Evolutionary conservation across 345 rosid genomes (phyloP), one percentile per base, ranked within the genome.

Genomic region (Excoecaria cochinchinensis): DNA sequence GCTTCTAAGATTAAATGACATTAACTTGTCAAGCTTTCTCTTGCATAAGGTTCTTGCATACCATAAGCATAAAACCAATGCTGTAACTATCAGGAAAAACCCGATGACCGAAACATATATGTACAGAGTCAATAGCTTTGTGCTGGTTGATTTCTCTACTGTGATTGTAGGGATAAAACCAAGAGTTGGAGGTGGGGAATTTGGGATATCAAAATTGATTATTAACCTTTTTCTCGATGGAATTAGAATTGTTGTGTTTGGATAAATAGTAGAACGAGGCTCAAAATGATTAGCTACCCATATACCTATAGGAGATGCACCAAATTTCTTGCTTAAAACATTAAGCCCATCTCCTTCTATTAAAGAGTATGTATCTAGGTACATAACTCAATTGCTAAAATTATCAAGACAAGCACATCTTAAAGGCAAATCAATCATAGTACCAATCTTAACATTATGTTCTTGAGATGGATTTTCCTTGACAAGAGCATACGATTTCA

Each of bases 401-500:
- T 74, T 75, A 47, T 79, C 75, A n/a, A 87, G 90, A 75, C 94
- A 88, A 4, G 90, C 90, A 77, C 94, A 90, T 79, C 52, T 87
- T 71, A 90, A 50, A 21, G 89, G 90, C 51, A 85, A 76, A 52
- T 53, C 67, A 71, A 90, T 81, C 67, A 71, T 9, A 21, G 82
- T 59, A 24, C 87, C 84, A 6, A 36, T 81, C 40, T 58, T 14
- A 8, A 74, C 51, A 64, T 47, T 5, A 53, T 22, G 74, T 24
- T 53, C 77, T 47, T 38, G 58, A 70, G 70, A 38, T 10, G 74
- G 76, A 58, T 89, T 89, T 48, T 70, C 85, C 38, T 75, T 42
- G 12, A 56, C 11, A 38, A 88, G 73, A 1, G 83, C 81, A 24
- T n/a, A 22, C 9, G 78, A 78, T 51, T 82, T 85, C 42, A 84